These are phyloP conservation scores for Purshia tridentata DNA, from an alignment of 306 rosid species.

Conservation along the genomic window DNA sequence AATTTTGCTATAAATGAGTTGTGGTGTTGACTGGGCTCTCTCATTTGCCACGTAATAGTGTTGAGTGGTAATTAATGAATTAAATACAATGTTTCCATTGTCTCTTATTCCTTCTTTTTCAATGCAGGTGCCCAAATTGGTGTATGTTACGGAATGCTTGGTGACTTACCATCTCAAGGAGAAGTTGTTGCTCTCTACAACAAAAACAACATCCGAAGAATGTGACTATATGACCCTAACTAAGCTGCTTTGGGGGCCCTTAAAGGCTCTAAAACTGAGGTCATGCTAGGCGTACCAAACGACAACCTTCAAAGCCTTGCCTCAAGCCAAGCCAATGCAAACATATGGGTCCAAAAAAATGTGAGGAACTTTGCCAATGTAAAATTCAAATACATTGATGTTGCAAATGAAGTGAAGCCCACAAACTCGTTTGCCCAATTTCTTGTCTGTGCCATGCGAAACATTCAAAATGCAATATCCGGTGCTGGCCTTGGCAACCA, in stretches of 20 bases:
- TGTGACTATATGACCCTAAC: constrained; percentile 35
- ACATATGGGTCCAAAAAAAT: constrained; percentile 29
- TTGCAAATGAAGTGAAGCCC: constrained; percentile 32
- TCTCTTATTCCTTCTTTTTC: no score
- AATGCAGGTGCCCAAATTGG: constrained; percentile 43
- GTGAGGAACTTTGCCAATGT: constrained; percentile 6
- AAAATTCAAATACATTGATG: constrained; percentile 27
- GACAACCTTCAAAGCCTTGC: constrained; percentile 18
- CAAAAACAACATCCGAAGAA: constrained; percentile 21
- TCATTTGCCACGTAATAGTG: no score
- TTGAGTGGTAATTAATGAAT: no score
- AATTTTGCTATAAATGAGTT: no score
- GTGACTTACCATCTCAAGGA: constrained; percentile 28
- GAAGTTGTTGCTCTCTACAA: constrained; percentile 35
- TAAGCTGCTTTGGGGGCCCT: constrained; percentile 35
- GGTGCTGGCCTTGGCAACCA: not conserved
- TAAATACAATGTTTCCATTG: no score
- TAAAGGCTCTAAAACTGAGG: constrained; percentile 36
- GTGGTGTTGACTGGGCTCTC: no score
- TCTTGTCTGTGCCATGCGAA: constrained; percentile 25
- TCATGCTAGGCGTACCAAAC: constrained; percentile 21
- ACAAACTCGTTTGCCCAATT: not conserved
- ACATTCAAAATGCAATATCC: constrained; percentile 23
- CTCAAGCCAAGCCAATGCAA: constrained; percentile 13
- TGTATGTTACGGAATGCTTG: constrained; percentile 42